These are phyloP conservation scores for Boletus rex-veris DNA, from an alignment of 768 basidiomycete species.

Conservation along the genomic window DNA sequence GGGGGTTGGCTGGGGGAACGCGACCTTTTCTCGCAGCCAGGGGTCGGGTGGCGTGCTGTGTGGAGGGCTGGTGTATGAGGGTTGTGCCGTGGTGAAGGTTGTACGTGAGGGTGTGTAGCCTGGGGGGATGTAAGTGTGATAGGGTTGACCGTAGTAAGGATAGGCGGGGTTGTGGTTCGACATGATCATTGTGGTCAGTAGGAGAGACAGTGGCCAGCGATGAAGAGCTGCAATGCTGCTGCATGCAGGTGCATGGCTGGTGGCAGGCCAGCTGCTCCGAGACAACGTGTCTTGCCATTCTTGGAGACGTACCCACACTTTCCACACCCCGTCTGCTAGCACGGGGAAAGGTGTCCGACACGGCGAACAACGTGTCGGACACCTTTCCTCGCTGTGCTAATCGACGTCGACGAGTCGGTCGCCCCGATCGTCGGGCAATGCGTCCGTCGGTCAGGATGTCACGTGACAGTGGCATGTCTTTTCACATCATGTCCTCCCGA, in stretches of 20 bases:
- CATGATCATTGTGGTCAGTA: constrained; percentile 28
- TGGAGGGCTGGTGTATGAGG: constrained; percentile 27
- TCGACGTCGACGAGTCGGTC: not conserved
- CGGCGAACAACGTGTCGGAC: too few relatives aligned
- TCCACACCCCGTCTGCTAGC: not conserved
- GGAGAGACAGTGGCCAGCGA: constrained; percentile 5
- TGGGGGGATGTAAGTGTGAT: constrained; percentile 36
- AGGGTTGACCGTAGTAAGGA: constrained; percentile 44
- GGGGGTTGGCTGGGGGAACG: constrained; percentile 27
- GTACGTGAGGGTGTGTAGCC: constrained; percentile 23
- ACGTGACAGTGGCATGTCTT: constrained; percentile 9
- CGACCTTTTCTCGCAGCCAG: constrained; percentile 34
- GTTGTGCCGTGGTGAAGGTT: constrained; percentile 6
- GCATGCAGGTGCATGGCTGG: constrained; percentile 22
- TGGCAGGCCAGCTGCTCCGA: constrained; percentile 9
- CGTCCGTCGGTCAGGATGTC: constrained; percentile 1
- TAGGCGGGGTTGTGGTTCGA: constrained; percentile 42
- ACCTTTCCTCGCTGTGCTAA: not conserved
- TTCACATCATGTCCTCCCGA: not conserved
- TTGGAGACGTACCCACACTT: constrained; percentile 19
- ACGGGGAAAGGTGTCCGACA: too few relatives aligned
- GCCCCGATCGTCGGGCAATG: not conserved
- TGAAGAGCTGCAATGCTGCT: constrained; percentile 2
- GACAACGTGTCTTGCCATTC: constrained; percentile 35
- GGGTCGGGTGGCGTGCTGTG: constrained; percentile 30